Evolutionary conservation across 495 filamentous ascomycete species (phyloP), one percentile per base, ranked within the genome.

Genomic region (Alectoria sarmentosa): DNA sequence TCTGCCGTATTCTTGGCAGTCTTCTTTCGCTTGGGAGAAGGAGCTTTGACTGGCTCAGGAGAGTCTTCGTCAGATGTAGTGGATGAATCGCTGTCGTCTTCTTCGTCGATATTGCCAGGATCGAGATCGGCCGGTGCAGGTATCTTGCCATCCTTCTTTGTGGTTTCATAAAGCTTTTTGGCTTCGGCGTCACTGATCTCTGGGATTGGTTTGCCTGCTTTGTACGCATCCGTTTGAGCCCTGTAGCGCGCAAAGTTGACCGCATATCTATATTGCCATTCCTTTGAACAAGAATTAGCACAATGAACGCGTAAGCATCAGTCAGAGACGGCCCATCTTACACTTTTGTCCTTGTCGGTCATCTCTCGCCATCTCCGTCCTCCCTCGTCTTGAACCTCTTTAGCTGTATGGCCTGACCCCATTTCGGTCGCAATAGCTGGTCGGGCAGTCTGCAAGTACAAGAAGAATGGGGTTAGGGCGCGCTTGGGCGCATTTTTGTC

Each of bases 401-500:
- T 89, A 66, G 91, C 89, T 63, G 84, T 85, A 4, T 84, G 83
- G 42, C 83, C 78, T 4, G 80, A 71, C 17, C 88, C 90, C 26
- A 98, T 79, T 64, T 96, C 91, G 11, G 77, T 79, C 32, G 86
- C 86, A 66, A 98, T 92, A 70, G 84, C 83, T 26, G 82, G 76
- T 36, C 94, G 88, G 54, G 90, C 91, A 41, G 85, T 85, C 69
- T 94, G 86, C 80, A 94, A 90, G 78, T 89, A 98, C 41, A 97
- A 78, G 79, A 98, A 96, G 77, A 91, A 97, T 0, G 94, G 91
- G 23, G 94, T 97, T 67, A 96, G 73, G 28, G 94, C 91, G 23
- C 92, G 84, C 82, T 96, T 96, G 59, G 94, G 94, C 17, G 92
- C 91, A 73, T 96, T 95, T 64, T 93, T 93, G 74, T 98, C 95